Base-by-base conservation (phyloP, 1,284 basidiomycete genomes). In the Chalciporus sp. region DNA sequence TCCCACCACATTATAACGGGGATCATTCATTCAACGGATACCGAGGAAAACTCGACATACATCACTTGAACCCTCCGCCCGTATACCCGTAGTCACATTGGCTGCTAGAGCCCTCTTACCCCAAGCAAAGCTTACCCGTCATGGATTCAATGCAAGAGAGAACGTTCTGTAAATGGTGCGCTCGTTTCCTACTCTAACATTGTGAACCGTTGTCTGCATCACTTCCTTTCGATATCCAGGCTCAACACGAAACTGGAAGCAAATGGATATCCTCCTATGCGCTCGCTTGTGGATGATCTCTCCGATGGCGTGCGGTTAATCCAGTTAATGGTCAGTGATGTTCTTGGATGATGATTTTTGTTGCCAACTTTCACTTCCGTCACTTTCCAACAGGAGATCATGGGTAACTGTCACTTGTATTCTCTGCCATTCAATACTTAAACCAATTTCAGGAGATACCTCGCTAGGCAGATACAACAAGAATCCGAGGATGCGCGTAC, bases 301-400 rank as follows among this genome's bases (percentile, higher is more conserved):
- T 94, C 91, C 5, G 94, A 98, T 75, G 96, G 96, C 43, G 95
- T 98, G 31, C 88, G 92, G 61, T 80, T 99, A 42, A 96, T 98
- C 58, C 94, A 94, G 67, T 79, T 95, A 35, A 92, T 95, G 87
- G 92, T 92, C 63, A 61, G 82, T 69, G 45, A 7, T 47, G 50
- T 42, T 4, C 42, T 19, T 27, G 45, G 20, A 43, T 31, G 47
- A 11, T 20, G 27, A 31, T 45, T n/a, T n/a, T 31, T 17, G 28
- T 37, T 23, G 14, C 40, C 42, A 20, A 47, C n/a, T 4, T 27
- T 57, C 47, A 58, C 14, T 35, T 33, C 42, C 12, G 20, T 33
- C 28, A 4, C 27, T 31, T 42, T 50, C 19, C 29, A 54, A 42
- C 64, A 95, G 93, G 93, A 95, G 78, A 95, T 96, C 67, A 95